Evolutionary conservation across 129 eudicot species (phyloP), one percentile per base, ranked within the genome.

Genomic region (Lonicera japonica): DNA sequence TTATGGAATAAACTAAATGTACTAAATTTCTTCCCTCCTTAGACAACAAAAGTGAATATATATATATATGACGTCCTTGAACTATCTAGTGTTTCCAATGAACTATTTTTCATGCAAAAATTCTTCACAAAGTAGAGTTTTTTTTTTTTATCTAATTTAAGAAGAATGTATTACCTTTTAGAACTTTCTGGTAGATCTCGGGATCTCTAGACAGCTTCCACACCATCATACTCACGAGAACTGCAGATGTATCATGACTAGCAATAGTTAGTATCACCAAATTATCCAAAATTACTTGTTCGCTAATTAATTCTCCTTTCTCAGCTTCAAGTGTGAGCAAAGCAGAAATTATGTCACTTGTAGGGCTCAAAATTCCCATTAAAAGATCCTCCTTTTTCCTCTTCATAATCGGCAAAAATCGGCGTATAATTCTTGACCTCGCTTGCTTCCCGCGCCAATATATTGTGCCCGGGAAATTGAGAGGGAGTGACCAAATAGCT

Each of bases 201-300:
- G 63, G 68, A 51, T 65, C 72, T 65, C 25, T 73, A 8, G 77
- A 73, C 66, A 73, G 29, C 57, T 73, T 73, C 77, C 77, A 65
- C 36, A 73, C 67, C 63, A 73, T 73, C 48, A 73, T 65, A 55
- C 67, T 73, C 62, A 59, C 11, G 43, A 73, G 71, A 66, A 73
- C 65, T 14, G 77, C 77, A 23, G 77, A 65, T 12, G 77, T 73
- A 66, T 73, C 72, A 19, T 73, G 77, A 53, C 72, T 51, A 66
- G 77, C 77, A 9, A 73, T 73, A 72, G 65, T 73, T 41, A 73
- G 15, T 14, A 72, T 73, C 11, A 73, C 41, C 16, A 73, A 73
- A 24, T 73, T 73, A 48, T 73, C 77, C 56, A 65, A 56, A 53
- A 59, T 73, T 72, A 73, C 66, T 52, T 73, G 63, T 10, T 73